Conservation (phyloP, 2,329 filamentous ascomycete species). For the Curvularia verruculosa region DNA sequence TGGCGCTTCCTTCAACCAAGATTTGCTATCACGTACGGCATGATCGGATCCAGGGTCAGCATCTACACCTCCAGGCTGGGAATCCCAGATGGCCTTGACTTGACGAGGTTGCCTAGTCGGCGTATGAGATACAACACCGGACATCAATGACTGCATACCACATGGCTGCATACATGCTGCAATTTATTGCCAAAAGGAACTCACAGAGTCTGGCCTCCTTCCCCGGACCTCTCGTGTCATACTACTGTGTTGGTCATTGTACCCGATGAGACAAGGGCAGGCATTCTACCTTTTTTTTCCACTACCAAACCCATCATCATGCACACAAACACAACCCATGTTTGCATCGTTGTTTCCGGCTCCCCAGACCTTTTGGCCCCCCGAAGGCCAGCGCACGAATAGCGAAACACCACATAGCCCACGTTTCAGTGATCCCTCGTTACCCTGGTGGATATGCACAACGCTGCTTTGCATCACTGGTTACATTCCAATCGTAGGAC, state of each 20-base stretch:
- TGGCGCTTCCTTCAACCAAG: neutral
- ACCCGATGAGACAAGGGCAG: neutral
- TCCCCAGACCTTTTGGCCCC: neutral
- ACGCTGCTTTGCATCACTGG: neutral
- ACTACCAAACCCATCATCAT: neutral
- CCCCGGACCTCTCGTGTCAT: neutral
- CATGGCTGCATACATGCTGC: neutral
- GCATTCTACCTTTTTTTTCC: neutral
- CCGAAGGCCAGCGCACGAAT: neutral
- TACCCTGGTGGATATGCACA: neutral
- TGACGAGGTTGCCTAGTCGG: neutral
- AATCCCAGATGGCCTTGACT: neutral
- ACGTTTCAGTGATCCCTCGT: neutral
- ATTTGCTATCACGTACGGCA: neutral
- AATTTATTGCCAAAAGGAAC: neutral
- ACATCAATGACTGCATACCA: neutral
- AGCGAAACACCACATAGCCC: neutral
- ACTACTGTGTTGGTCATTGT: neutral
- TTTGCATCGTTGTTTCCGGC: slow-evolving; percentile 1
- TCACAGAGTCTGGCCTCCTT: neutral
- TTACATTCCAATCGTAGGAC: neutral
- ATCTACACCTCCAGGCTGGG: neutral
- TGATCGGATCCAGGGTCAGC: neutral
- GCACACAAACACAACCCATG: neutral
- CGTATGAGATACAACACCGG: neutral